A percentile compares a stretch with the other conserved stretches of the same genome.
These are phyloP conservation scores for Sisymbrium irio DNA, from an alignment of 345 rosid species.

Conservation along the genomic window DNA sequence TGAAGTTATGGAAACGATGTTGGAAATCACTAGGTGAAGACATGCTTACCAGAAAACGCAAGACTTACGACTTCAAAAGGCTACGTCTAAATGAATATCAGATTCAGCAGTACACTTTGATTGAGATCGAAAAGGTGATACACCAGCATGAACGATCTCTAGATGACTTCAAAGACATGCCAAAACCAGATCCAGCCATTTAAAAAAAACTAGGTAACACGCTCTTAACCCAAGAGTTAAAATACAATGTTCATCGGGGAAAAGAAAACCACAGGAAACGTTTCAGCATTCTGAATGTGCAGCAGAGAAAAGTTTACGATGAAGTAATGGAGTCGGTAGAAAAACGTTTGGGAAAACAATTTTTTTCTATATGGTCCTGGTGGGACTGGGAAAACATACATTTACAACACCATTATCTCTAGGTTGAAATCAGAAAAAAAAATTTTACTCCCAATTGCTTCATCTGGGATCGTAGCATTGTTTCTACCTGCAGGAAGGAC, in stretches of 20 bases:
- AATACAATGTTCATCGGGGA: not conserved
- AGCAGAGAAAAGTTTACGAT: not conserved
- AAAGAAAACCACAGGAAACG: not conserved
- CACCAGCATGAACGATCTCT: not conserved
- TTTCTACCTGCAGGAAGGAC: not conserved
- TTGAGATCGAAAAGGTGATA: not conserved
- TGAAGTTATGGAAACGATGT: not conserved
- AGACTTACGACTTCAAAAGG: not conserved
- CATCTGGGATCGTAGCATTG: too few species aligned
- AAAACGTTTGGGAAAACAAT: not conserved
- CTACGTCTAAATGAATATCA: not conserved
- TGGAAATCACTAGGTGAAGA: not conserved
- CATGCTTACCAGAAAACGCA: not conserved
- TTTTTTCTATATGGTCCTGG: too few species aligned
- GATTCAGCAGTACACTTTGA: not conserved
- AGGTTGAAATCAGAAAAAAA: not conserved
- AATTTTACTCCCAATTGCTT: not conserved
- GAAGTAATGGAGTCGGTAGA: not conserved
- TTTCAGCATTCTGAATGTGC: not conserved
- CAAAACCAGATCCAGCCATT: not conserved
- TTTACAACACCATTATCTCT: too few species aligned
- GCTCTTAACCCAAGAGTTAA: not conserved
- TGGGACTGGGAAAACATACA: too few species aligned
- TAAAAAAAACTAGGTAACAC: not conserved
- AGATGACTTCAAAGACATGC: not conserved